Base-by-base conservation (phyloP, 202 grass and related monocot species). In the Schoenoplectus triqueter region DNA sequence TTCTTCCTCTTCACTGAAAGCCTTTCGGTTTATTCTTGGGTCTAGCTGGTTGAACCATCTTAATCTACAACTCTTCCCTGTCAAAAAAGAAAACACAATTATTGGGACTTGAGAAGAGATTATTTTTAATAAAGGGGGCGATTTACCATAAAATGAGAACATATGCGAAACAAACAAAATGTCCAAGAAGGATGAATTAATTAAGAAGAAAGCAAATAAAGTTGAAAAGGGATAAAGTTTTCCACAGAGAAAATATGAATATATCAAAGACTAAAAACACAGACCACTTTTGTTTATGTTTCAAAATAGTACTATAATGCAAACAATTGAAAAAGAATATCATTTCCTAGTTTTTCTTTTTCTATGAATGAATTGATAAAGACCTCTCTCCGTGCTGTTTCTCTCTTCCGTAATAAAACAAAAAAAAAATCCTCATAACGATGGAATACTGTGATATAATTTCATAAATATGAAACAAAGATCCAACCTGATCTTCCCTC, bases 41-140 rank as follows among this genome's bases (percentile, higher is more conserved):
- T 97, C 95, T 82, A 97, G 81, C 81, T 97, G 95, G 86, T 97
- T 97, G 89, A 97, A 97, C 95, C 95, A 97, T 74, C 95, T 86
- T 10, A 97, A 84, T 10, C 95, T 89, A 86, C 95, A 97, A 69
- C 95, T 97, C 85, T 97, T 97, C 84, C 95, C 95, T 97, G 80
- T 46, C 64, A 50, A 66, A 31, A 64, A 66, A 4, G 41, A 61
- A 59, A 59, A 59, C 1, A 70, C 31, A 51, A 51, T 1, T 5
- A 46, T 17, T 17, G 10, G 21, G 45, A 69, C 10, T 49, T 51
- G 0, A 57, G 10, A 76, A 31, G 47, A 54, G 40, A 42, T 50
- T 11, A 44, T 84, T 6, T 52, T 50, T 11, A 64, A 45, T 1
- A 10, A 42, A 10, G 18, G 67, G 67, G 67, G 13, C 6, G 2